Base-by-base conservation (phyloP, 139 green algal genomes). In the Astrephomene gubernaculifera region DNA sequence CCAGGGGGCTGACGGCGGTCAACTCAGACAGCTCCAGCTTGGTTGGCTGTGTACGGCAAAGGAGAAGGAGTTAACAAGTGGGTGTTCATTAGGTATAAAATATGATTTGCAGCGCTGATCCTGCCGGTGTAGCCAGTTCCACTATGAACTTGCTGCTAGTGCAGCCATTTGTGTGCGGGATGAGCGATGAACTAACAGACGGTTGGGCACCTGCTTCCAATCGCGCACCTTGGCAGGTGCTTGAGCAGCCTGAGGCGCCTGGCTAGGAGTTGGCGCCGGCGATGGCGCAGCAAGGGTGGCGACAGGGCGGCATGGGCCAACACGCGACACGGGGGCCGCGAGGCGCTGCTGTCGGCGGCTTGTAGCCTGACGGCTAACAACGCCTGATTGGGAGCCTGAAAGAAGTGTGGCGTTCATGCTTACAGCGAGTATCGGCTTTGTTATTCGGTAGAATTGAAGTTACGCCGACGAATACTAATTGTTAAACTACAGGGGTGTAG, bases 1-100 rank as follows among this genome's bases (percentile, higher is more conserved):
- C 96, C 39, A 98, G 92, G 0, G 96, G 96, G 25, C 92, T 92
- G 14, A 98, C 90, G 10, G 96, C 96, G 7, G 96, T 98, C 21
- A 98, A 89, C 81, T 98, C 94, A 17, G 87, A 92, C 31, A 98
- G 90, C 67, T 94, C 91, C 54, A 97, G 72, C 79, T 90, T 89
- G 1, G 43, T 14, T 22, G 43, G 22, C 44, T 75, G 44, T 9
- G 63, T 0, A n/a, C 27, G 17, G 57, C 19, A 65, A n/a, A 17
- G 17, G 17, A 57, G 49, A 57, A 12, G 17, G n/a, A n/a, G n/a
- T n/a, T n/a, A n/a, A n/a, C n/a, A n/a, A n/a, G n/a, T n/a, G n/a
- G n/a, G n/a, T n/a, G n/a, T n/a, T n/a, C n/a, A n/a, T n/a, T n/a
- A n/a, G n/a, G n/a, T n/a, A n/a, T n/a, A n/a, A n/a, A n/a, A n/a